Percentiles rank a stretch among this genome's conserved stretches.
These are phyloP conservation scores for Peronospora belbahrii DNA, from an alignment of 352 stramenopile species.

Conservation along the genomic window DNA sequence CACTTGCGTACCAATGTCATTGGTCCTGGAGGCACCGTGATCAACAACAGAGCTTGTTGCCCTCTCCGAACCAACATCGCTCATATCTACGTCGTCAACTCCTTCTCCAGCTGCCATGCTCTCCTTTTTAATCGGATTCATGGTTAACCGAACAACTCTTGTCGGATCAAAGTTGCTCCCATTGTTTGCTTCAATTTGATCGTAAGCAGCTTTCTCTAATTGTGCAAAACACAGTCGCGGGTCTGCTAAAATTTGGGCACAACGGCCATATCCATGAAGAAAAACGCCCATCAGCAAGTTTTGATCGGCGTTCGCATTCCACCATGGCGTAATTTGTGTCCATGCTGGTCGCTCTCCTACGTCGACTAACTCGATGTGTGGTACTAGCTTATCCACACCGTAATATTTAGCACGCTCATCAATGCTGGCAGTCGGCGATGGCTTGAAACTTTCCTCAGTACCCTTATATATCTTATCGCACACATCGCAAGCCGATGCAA, in stretches of 20 bases:
- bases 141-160: not conserved
- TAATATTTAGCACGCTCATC: slow-evolving; percentile 70
- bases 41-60: slow-evolving; percentile 34
- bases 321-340: slow-evolving; percentile 82
- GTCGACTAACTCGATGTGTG: slow-evolving; percentile 52
- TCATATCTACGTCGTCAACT: slow-evolving; percentile 29
- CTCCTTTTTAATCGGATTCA: slow-evolving; percentile 15
- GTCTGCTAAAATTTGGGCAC: slow-evolving; percentile 73
- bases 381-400: slow-evolving; percentile 56
- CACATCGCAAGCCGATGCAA: slow-evolving; percentile 48
- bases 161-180: not conserved
- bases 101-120: not conserved
- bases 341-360: slow-evolving; percentile 69
- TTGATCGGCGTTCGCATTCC: slow-evolving; percentile 72
- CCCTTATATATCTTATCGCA: slow-evolving; percentile 48
- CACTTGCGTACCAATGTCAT: slow-evolving; percentile 8
- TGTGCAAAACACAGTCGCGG: slow-evolving; percentile 61
- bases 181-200: slow-evolving; percentile 19
- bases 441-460: slow-evolving; percentile 12
- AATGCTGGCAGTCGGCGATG: slow-evolving; percentile 40
- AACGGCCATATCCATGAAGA: slow-evolving; percentile 79
- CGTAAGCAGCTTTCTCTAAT: slow-evolving; percentile 44
- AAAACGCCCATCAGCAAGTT: slow-evolving; percentile 80
- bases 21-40: slow-evolving; percentile 23
- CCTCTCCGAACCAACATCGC: slow-evolving; percentile 44